Evolutionary conservation across 139 green algal genomes (phyloP), one percentile per base, ranked within the genome.

Genomic region (Trebouxia sp.): DNA sequence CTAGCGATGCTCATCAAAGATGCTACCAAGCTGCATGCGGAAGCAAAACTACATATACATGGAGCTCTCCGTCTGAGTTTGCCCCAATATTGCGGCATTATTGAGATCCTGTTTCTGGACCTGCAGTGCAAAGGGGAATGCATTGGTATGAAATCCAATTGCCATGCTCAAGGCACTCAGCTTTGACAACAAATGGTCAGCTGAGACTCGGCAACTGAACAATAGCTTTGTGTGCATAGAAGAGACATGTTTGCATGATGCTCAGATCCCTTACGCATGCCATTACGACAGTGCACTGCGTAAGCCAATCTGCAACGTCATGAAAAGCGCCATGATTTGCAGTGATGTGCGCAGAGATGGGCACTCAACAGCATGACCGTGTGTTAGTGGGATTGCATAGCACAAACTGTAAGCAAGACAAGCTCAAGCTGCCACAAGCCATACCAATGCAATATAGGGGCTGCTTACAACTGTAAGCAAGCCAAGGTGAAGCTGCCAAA

Each of bases 71-170:
- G 72, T 24, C 47, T 79, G 45, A 42, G 45, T 5, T 43, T 79
- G 72, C 30, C 72, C 72, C 47, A 79, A 20, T 10, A 79, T 39
- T 42, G 47, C 42, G 22, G 28, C 7, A 55, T 79, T 62, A 26
- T 79, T 55, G 10, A 79, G 30, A 62, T 62, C 45, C 1, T 79
- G 42, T 17, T 79, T 79, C 45, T 62, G 45, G 4, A 79, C 72
- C 72, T 79, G 72, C 28, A 66, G 45, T 0, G 11, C n/a, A 45
- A 53, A 45, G 37, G 14, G 1, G 56, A 28, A 1, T n/a, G n/a
- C n/a, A n/a, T n/a, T n/a, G n/a, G n/a, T n/a, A n/a, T n/a, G n/a
- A n/a, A n/a, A n/a, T n/a, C n/a, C n/a, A n/a, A n/a, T n/a, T n/a
- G n/a, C n/a, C n/a, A n/a, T n/a, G n/a, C n/a, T n/a, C n/a, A n/a